Conservation (phyloP, 441 rosid species). For the Isatis lusitanica region DNA sequence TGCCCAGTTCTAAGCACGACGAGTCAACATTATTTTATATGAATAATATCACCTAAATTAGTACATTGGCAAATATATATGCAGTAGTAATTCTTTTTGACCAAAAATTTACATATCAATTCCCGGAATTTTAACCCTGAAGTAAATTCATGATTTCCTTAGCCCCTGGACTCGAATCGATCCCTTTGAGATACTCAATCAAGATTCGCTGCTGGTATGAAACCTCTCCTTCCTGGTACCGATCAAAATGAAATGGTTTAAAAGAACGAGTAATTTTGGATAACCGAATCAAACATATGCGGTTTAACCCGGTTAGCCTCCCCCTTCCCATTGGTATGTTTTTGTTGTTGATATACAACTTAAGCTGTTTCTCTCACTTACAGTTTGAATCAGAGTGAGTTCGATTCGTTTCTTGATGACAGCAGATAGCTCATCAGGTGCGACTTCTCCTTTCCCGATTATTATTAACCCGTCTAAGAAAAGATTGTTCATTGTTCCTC, state of each 20-base stretch:
- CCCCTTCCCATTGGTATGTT: background rate
- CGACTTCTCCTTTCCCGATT: constrained; percentile 70
- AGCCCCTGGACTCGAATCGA: constrained; percentile 70
- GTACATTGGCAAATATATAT: no score
- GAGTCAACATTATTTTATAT: no score
- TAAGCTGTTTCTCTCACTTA: constrained; percentile 34
- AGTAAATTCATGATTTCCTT: constrained; percentile 59
- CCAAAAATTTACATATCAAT: background rate
- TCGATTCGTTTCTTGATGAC: constrained; percentile 79
- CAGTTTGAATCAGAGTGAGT: constrained; percentile 76
- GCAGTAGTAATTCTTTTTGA: no score
- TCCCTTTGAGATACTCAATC: constrained; percentile 72
- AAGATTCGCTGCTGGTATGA: constrained; percentile 85
- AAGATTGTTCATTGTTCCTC: constrained; percentile 79
- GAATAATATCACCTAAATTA: no score
- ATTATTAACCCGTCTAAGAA: constrained; percentile 64
- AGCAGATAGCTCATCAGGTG: constrained; percentile 61
- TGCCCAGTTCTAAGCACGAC: no score
- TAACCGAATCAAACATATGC: background rate
- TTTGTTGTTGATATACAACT: background rate
- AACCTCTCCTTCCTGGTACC: constrained; percentile 80
- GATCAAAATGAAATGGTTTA: constrained; percentile 1
- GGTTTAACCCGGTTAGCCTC: constrained; percentile 8
- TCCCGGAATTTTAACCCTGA: constrained; percentile 24
- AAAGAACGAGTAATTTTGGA: background rate